Base-by-base conservation (phyloP, 306 rosid species). In the Notholithocarpus densiflorus region DNA sequence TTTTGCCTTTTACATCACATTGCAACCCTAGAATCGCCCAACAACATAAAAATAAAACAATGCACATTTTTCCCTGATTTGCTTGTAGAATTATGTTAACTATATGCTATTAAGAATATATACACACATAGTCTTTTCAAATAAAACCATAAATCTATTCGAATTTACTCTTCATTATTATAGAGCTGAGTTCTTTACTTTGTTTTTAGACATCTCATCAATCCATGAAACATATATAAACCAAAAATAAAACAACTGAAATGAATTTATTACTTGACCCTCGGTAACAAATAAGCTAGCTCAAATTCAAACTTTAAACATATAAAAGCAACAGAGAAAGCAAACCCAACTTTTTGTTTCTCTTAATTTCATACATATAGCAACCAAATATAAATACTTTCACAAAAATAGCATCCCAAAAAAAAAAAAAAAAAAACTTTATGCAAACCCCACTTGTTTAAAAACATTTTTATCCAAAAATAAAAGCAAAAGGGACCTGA, bases 401-500 rank as follows among this genome's bases (percentile, higher is more conserved):
- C 61, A 54, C 40, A 27, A 29, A 2, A 31, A 21, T n/a, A 4
- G 40, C 62, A 29, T 69, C 31, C 57, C 68, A 72, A 48, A 13
- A 37, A 37, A 57, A 53, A 72, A 53, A 32, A 31, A 6, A 34
- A 1, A 32, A 7, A 1, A 32, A 34, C 40, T 77, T 57, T 37
- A 45, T 68, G 51, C 2, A 11, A 82, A 78, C 54, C 14, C 37
- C 26, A 19, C 20, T 29, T 11, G 74, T 75, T 62, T 3, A 23
- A 32, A 18, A 7, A 1, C 11, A 21, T 20, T 56, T 56, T 56
- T 3, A 12, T 10, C 4, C 2, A 57, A 12, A 57, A 21, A 57
- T 13, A 18, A 37, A 80, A 78, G 18, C 9, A 1, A 76, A 59
- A 52, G 53, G n/a, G 37, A 93, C 98, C 96, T 95, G 97, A 70